A percentile compares a stretch with the other conserved stretches of the same genome.
Evolutionary conservation across 495 filamentous ascomycete species (phyloP).

Genomic region (Durotheca rogersii): DNA sequence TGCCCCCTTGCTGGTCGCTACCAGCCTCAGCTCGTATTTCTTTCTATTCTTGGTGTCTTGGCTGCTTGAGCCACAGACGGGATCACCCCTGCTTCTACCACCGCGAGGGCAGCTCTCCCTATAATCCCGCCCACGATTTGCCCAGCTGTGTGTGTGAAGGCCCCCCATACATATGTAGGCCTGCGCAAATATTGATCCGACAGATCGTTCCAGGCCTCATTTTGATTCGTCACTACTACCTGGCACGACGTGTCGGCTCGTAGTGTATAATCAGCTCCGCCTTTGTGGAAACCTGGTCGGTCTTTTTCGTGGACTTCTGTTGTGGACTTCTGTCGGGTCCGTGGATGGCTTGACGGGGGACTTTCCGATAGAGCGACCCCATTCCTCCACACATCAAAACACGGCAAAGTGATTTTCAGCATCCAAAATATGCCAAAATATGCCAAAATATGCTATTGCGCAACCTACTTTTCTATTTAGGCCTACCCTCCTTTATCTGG

Average conservation of each 20-base stretch:
- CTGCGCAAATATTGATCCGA: conserved; percentile 7
- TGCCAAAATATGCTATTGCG: too few species aligned
- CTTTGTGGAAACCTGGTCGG: background rate
- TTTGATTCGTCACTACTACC: conserved; percentile 10
- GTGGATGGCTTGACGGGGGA: too few species aligned
- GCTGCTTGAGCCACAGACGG: conserved; percentile 14
- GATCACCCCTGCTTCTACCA: conserved; percentile 17
- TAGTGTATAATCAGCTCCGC: conserved; percentile 4
- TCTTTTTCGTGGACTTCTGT: conserved; percentile 2
- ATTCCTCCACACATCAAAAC: too few species aligned
- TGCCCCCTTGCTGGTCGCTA: background rate
- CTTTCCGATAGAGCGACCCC: too few species aligned
- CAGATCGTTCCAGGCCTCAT: conserved; percentile 17
- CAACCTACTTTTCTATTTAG: too few species aligned
- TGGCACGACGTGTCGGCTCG: conserved; percentile 7
- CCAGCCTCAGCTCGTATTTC: conserved; percentile 30
- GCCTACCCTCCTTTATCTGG: too few species aligned
- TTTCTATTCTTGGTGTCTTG: conserved; percentile 26
- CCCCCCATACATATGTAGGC: conserved; percentile 7
- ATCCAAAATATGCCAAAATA: too few species aligned
- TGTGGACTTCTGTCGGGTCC: conserved; percentile 9
- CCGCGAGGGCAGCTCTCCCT: conserved; percentile 23
- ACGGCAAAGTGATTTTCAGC: too few species aligned
- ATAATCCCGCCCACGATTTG: conserved; percentile 25
- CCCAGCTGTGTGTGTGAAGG: conserved; percentile 20